Evolutionary conservation across 345 rosid genomes (phyloP).

Genomic region (Mercurialis annua): DNA sequence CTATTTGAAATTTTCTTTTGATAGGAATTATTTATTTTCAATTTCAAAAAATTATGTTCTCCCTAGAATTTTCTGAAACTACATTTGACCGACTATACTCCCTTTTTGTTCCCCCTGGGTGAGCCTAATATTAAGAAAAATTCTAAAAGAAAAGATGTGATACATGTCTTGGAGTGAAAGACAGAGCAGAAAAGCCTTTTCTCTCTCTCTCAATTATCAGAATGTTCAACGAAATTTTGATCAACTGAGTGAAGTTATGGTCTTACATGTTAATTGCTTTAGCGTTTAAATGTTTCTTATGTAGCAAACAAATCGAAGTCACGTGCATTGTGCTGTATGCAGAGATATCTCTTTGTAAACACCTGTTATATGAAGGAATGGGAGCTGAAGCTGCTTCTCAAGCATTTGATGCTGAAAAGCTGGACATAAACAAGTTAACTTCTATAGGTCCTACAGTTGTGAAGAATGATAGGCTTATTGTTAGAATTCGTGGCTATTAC

Average conservation of each 20-base stretch:
- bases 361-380: constrained; percentile 54
- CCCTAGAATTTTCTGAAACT: too few relatives aligned
- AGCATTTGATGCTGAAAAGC: constrained; percentile 54
- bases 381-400: constrained; percentile 62
- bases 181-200: too few relatives aligned
- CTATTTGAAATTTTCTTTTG: not conserved
- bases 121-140: too few relatives aligned
- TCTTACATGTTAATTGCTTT: constrained; percentile 8
- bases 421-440: constrained; percentile 44
- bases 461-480: constrained; percentile 55
- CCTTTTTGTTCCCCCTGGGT: too few relatives aligned
- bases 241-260: constrained; percentile 1
- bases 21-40: not conserved
- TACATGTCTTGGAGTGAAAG: too few relatives aligned
- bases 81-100: too few relatives aligned
- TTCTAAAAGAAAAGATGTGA: too few relatives aligned
- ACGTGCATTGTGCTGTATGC: constrained; percentile 35
- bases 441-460: constrained; percentile 46
- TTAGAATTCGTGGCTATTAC: constrained; percentile 44
- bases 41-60: too few relatives aligned
- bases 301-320: constrained; percentile 17
- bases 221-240: not conserved
- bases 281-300: constrained; percentile 3
- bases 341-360: constrained; percentile 67
- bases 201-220: not conserved